Percentiles rank a stretch among this genome's conserved stretches.
Conservation (phyloP, 352 stramenopile species). For the Phytophthora pinifolia region DNA sequence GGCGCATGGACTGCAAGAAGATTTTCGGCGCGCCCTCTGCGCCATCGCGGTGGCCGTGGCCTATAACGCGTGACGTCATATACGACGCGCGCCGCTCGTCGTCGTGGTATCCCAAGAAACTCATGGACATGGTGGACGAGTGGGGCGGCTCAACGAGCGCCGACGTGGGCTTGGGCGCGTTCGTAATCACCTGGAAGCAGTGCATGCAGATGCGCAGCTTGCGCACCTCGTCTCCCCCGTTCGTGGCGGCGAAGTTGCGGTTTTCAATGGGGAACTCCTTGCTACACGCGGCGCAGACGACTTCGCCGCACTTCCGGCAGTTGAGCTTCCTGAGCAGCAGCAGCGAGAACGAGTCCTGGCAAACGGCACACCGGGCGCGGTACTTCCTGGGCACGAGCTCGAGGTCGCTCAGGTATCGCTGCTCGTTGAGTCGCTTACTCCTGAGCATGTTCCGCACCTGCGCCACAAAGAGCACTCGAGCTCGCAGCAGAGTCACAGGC, state of each 20-base stretch:
- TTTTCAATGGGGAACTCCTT: conserved; percentile 79
- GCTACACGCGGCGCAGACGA: conserved; percentile 84
- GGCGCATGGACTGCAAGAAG: conserved; percentile 72
- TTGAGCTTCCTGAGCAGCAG: conserved; percentile 82
- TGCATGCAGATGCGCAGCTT: conserved; percentile 87
- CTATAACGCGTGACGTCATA: conserved; percentile 41
- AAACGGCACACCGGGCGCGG: conserved; percentile 68
- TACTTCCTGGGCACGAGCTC: conserved; percentile 87
- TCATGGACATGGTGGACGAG: conserved; percentile 57
- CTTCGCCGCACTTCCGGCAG: conserved; percentile 86
- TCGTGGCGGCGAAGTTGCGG: conserved; percentile 43
- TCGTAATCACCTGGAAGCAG: conserved; percentile 81
- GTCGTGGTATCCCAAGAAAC: conserved; percentile 68
- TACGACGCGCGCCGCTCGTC: conserved; percentile 61
- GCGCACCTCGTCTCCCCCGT: conserved; percentile 45
- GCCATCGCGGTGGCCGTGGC: conserved; percentile 12
- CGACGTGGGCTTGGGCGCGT: conserved; percentile 50
- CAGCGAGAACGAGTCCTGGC: conserved; percentile 83
- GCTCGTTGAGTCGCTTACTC: conserved; percentile 75
- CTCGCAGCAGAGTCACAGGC: conserved; percentile 43
- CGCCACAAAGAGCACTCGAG: conserved; percentile 46
- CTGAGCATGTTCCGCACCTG: conserved; percentile 68
- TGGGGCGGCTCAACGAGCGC: conserved; percentile 51
- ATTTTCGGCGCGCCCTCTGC: conserved; percentile 54
- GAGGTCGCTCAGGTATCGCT: conserved; percentile 77